Evolutionary conservation across 2,329 filamentous ascomycete species (phyloP).

Genomic region (Penicillium occitanis): DNA sequence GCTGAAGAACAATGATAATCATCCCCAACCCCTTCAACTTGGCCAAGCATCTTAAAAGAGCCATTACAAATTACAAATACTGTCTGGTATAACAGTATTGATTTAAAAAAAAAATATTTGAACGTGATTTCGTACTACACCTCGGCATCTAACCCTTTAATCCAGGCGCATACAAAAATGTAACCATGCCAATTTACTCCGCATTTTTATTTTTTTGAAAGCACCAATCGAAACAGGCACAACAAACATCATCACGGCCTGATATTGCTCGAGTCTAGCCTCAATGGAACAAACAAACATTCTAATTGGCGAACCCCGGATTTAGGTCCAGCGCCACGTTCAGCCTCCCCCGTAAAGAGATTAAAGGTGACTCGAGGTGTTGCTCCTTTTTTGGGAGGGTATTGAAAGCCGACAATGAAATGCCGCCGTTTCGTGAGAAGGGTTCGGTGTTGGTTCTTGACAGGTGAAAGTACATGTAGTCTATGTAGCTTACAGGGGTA

Average conservation of each 20-base stretch:
- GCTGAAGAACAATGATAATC: not conserved
- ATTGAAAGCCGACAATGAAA: not conserved
- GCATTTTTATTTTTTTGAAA: not conserved
- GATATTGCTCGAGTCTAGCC: slow-evolving; percentile 9
- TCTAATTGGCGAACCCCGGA: not conserved
- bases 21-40: not conserved
- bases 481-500: not conserved
- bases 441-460: not conserved
- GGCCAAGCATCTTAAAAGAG: not conserved
- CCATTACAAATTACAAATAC: not conserved
- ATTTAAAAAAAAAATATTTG: not conserved
- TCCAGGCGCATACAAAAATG: not conserved
- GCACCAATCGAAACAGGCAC: slow-evolving; percentile 8
- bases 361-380: not conserved
- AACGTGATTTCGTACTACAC: slow-evolving; percentile 6
- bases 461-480: not conserved
- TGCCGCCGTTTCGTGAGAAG: not conserved
- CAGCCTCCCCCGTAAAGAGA: not conserved
- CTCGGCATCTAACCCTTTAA: not conserved
- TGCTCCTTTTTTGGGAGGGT: not conserved
- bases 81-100: not conserved
- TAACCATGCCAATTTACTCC: slow-evolving; percentile 4
- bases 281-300: not conserved
- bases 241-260: slow-evolving; percentile 12
- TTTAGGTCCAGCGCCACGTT: slow-evolving; percentile 11